phyloP scores from a whole-genome alignment of 805 yeast genomes.

The Groenewaldozyma tartarivorans region DNA sequence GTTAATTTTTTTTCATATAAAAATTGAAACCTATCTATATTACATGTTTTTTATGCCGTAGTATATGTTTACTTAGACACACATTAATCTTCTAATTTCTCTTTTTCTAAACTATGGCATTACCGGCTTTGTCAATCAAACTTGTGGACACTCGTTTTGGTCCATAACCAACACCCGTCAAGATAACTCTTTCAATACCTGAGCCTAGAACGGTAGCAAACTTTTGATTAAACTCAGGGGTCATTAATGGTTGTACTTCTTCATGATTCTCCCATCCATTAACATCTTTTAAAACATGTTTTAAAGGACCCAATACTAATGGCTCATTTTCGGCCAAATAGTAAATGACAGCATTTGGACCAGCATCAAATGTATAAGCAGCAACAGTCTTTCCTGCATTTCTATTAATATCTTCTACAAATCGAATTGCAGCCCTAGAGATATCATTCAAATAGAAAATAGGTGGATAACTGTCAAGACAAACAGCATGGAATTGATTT shows the following conservation, averaged over 20 bases:
- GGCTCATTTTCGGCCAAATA: conserved; percentile 68
- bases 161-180: conserved; percentile 82
- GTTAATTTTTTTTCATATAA: no score
- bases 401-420: conserved; percentile 70
- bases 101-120: no score
- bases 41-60: no score
- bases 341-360: conserved; percentile 96
- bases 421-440: conserved; percentile 69
- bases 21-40: no score
- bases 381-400: conserved; percentile 57
- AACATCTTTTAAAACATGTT: conserved; percentile 47
- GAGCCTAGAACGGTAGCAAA: background rate
- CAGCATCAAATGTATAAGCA: conserved; percentile 97
- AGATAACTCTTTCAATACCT: conserved; percentile 76
- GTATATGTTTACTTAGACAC: no score
- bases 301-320: conserved; percentile 61
- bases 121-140: no score
- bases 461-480: conserved; percentile 92
- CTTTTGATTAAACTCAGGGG: conserved; percentile 18
- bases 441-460: conserved; percentile 90
- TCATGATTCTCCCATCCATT: conserved; percentile 54
- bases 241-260: conserved; percentile 8
- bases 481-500: conserved; percentile 96
- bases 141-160: conserved; percentile 55
- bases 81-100: no score